These are phyloP conservation scores for Tricholoma bakamatsutake DNA, from an alignment of 768 basidiomycete species.

Conservation along the genomic window DNA sequence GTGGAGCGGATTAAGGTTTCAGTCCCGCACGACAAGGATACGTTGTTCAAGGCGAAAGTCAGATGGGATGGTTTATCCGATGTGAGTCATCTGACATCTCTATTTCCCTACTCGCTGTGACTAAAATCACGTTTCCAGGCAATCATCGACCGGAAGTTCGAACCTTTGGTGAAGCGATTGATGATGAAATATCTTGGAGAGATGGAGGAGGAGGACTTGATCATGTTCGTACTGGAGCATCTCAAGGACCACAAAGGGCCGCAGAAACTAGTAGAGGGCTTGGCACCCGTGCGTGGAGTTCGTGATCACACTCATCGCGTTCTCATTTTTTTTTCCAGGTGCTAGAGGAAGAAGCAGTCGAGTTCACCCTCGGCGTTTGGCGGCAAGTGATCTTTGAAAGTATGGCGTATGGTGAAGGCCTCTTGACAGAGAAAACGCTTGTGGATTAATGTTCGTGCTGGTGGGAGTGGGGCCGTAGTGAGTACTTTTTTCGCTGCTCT, in stretches of 20 bases:
- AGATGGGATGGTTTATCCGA: conserved; percentile 90
- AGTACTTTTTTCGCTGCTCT: conserved; percentile 23
- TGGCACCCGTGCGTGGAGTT: conserved; percentile 74
- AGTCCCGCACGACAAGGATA: conserved; percentile 74
- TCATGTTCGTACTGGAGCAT: conserved; percentile 92
- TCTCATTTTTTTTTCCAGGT: conserved; percentile 45
- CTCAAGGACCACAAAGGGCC: conserved; percentile 87
- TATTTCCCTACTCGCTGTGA: background rate
- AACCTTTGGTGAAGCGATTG: conserved; percentile 74
- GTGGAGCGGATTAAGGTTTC: conserved; percentile 70
- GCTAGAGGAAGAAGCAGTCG: conserved; percentile 84
- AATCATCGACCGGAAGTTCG: conserved; percentile 80
- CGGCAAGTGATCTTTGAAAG: conserved; percentile 93
- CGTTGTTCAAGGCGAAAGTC: conserved; percentile 77
- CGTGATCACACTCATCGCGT: background rate
- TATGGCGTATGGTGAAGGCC: conserved; percentile 85
- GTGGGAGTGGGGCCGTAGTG: conserved; percentile 15
- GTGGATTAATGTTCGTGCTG: conserved; percentile 47
- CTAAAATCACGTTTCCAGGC: conserved; percentile 34
- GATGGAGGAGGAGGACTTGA: conserved; percentile 88
- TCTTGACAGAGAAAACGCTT: conserved; percentile 81
- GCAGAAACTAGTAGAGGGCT: conserved; percentile 78
- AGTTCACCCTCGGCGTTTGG: conserved; percentile 79
- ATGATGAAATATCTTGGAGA: conserved; percentile 90
- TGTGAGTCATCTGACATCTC: conserved; percentile 39